These are phyloP conservation scores for Penicillium odoratum DNA, from an alignment of 495 filamentous ascomycete genomes.

Conservation along the genomic window DNA sequence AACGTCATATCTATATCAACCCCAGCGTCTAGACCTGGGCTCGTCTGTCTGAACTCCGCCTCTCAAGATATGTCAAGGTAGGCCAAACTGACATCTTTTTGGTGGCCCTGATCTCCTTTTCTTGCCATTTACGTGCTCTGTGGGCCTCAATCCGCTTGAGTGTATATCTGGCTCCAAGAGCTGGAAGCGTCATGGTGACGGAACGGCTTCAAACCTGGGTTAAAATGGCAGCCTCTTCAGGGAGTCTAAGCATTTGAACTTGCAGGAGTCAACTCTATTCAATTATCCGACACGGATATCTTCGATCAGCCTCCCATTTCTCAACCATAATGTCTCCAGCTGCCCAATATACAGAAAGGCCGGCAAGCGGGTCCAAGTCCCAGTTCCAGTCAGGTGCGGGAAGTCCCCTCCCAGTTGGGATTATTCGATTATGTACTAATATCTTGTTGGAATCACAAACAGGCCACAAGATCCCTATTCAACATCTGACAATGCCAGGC, in stretches of 20 bases:
- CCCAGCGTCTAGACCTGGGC: neutral
- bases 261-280: no score
- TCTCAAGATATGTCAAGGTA: neutral
- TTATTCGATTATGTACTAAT: neutral
- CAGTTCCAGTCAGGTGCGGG: conserved; percentile 29
- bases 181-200: neutral
- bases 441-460: neutral
- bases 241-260: neutral
- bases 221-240: neutral
- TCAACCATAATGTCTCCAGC: conserved; percentile 13
- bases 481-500: conserved; percentile 67
- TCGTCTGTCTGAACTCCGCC: neutral
- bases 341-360: conserved; percentile 22
- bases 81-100: neutral
- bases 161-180: neutral
- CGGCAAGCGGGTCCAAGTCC: conserved; percentile 27
- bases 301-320: neutral
- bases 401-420: neutral
- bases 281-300: neutral
- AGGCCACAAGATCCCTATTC: conserved; percentile 73
- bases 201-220: neutral
- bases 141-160: neutral
- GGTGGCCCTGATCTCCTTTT: neutral
- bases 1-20: conserved; percentile 1
- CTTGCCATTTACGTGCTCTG: neutral